Conservation (phyloP, 2,329 filamentous ascomycete species). For the Fusarium hostae region DNA sequence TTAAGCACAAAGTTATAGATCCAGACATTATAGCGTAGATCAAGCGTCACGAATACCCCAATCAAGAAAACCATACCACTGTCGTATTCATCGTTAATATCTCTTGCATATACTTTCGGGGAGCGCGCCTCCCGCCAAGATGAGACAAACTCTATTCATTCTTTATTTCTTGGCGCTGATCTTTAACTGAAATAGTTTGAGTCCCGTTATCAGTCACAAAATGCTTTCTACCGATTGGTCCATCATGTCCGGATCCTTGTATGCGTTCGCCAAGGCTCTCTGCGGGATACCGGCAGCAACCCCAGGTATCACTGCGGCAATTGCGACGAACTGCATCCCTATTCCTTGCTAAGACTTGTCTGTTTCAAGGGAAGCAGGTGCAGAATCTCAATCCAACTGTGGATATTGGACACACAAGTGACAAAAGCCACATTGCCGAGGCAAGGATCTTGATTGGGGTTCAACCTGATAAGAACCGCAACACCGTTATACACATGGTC, state of each 20-base stretch:
- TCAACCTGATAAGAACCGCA: neutral
- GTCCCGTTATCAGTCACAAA: neutral
- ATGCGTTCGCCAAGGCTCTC: neutral
- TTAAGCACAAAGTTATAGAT: neutral
- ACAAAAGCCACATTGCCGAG: neutral
- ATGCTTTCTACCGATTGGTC: neutral
- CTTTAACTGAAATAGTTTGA: neutral
- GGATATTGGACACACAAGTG: neutral
- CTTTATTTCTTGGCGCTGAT: neutral
- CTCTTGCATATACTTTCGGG: conserved; percentile 4
- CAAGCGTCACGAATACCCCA: neutral
- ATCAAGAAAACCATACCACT: neutral
- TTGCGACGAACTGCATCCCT: neutral
- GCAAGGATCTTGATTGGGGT: neutral
- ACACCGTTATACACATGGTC: neutral
- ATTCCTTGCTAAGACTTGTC: neutral
- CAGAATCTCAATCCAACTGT: neutral
- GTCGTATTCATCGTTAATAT: neutral
- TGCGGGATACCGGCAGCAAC: too few species aligned
- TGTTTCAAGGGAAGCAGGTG: neutral
- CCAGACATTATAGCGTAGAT: neutral
- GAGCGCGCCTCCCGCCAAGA: neutral
- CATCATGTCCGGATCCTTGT: neutral
- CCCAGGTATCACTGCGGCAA: neutral
- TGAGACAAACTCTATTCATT: neutral